Evolutionary conservation across 352 stramenopile species (phyloP).

Genomic region (Thalassiosira exigua): DNA sequence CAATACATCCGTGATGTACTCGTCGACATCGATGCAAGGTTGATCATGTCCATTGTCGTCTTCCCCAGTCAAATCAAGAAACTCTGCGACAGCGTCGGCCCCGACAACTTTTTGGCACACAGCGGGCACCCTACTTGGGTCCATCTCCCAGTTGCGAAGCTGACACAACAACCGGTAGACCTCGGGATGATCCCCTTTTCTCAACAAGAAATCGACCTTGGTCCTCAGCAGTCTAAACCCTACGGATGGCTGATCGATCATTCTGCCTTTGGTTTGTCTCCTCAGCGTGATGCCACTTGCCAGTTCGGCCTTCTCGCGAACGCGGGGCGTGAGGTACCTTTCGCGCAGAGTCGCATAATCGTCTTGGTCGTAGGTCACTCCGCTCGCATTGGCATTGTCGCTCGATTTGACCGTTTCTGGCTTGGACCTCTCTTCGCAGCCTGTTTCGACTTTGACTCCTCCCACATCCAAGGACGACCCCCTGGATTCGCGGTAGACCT

Average conservation of each 20-base stretch:
- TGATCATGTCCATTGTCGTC: not conserved
- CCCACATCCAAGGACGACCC: too few species aligned
- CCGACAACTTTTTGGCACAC: slow-evolving; percentile 6
- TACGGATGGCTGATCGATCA: slow-evolving; percentile 35
- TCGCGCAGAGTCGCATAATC: slow-evolving; percentile 27
- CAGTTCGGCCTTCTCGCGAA: slow-evolving; percentile 24
- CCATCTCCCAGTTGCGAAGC: slow-evolving; percentile 39
- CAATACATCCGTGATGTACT: slow-evolving; percentile 20
- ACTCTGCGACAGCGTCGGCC: slow-evolving; percentile 15
- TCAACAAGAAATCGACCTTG: slow-evolving; percentile 33
- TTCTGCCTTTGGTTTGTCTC: slow-evolving; percentile 18
- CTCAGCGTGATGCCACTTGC: slow-evolving; percentile 38
- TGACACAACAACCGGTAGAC: slow-evolving; percentile 45
- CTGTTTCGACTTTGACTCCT: too few species aligned
- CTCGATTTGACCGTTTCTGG: not conserved
- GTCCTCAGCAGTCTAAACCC: slow-evolving; percentile 21
- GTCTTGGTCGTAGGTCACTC: slow-evolving; percentile 16
- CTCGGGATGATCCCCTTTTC: slow-evolving; percentile 16
- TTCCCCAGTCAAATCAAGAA: slow-evolving; percentile 10
- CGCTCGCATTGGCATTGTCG: not conserved
- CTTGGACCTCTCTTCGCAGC: too few species aligned
- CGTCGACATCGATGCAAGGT: slow-evolving; percentile 10
- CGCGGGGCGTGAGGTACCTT: slow-evolving; percentile 40
- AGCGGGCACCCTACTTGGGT: slow-evolving; percentile 29
- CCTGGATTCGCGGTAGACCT: not conserved